These are phyloP conservation scores for Aspergillus sp. DNA, from an alignment of 2,329 filamentous ascomycete genomes.

Conservation along the genomic window DNA sequence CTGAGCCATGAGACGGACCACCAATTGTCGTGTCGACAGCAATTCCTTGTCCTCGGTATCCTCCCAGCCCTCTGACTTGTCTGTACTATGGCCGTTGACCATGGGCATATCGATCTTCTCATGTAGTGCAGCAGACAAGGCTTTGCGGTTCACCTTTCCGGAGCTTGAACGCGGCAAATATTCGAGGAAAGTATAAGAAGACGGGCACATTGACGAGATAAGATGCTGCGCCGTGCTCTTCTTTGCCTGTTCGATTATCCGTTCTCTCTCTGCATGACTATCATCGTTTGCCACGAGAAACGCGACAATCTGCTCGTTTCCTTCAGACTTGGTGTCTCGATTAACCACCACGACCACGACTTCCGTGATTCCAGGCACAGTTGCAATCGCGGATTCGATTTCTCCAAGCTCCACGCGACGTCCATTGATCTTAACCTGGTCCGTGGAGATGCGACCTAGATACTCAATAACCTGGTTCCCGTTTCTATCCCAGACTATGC, in stretches of 20 bases:
- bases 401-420: slow-evolving; percentile 80
- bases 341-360: slow-evolving; percentile 25
- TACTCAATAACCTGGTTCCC: slow-evolving; percentile 61
- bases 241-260: slow-evolving; percentile 18
- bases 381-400: slow-evolving; percentile 53
- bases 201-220: slow-evolving; percentile 26
- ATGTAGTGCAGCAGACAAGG: slow-evolving; percentile 16
- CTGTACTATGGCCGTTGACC: not conserved
- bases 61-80: slow-evolving; percentile 7
- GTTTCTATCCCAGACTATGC: slow-evolving; percentile 62
- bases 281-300: slow-evolving; percentile 21
- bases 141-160: slow-evolving; percentile 29
- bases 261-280: slow-evolving; percentile 8
- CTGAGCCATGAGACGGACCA: slow-evolving; percentile 18
- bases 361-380: slow-evolving; percentile 20
- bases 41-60: slow-evolving; percentile 1
- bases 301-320: slow-evolving; percentile 27
- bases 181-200: slow-evolving; percentile 23
- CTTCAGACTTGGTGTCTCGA: slow-evolving; percentile 15
- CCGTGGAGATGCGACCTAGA: slow-evolving; percentile 73
- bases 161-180: slow-evolving; percentile 25
- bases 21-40: slow-evolving; percentile 12
- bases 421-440: slow-evolving; percentile 82
- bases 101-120: not conserved
- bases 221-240: slow-evolving; percentile 17